Evolutionary conservation across 768 basidiomycete species (phyloP).

Genomic region (Coprinopsis sp.): DNA sequence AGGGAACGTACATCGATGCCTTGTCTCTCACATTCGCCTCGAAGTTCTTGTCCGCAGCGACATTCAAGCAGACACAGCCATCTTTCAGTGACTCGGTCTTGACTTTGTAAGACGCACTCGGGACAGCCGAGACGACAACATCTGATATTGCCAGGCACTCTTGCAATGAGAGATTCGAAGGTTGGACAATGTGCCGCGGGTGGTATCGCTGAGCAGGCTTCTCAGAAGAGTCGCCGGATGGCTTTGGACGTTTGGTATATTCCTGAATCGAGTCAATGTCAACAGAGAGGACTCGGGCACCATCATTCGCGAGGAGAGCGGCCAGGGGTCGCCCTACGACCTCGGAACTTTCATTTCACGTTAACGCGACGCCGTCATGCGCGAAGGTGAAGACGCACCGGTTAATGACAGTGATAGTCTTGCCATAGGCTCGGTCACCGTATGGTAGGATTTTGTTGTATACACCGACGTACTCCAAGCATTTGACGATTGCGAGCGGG

Average conservation of each 20-base stretch:
- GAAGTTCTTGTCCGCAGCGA: constrained; percentile 95
- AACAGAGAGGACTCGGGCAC: constrained; percentile 90
- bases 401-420: constrained; percentile 92
- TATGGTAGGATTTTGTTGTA: constrained; percentile 92
- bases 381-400: constrained; percentile 39
- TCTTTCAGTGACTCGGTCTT: constrained; percentile 88
- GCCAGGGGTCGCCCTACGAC: constrained; percentile 97
- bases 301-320: constrained; percentile 92
- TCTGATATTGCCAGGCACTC: constrained; percentile 84
- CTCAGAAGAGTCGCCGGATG: constrained; percentile 23
- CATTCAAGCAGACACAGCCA: constrained; percentile 90
- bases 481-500: constrained; percentile 94
- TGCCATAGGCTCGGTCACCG: constrained; percentile 92
- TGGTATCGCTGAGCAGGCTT: constrained; percentile 53
- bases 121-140: constrained; percentile 93
- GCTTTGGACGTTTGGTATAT: constrained; percentile 85
- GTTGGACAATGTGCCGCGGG: constrained; percentile 78
- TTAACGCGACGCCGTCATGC: not conserved
- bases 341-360: constrained; percentile 64
- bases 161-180: constrained; percentile 61
- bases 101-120: constrained; percentile 78
- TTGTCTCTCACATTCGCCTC: constrained; percentile 89
- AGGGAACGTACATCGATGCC: constrained; percentile 91
- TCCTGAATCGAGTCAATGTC: constrained; percentile 97
- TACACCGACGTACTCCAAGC: constrained; percentile 83